These are phyloP conservation scores for Nigrospora oryzae DNA, from an alignment of 2,329 filamentous ascomycete species.

Conservation along the genomic window DNA sequence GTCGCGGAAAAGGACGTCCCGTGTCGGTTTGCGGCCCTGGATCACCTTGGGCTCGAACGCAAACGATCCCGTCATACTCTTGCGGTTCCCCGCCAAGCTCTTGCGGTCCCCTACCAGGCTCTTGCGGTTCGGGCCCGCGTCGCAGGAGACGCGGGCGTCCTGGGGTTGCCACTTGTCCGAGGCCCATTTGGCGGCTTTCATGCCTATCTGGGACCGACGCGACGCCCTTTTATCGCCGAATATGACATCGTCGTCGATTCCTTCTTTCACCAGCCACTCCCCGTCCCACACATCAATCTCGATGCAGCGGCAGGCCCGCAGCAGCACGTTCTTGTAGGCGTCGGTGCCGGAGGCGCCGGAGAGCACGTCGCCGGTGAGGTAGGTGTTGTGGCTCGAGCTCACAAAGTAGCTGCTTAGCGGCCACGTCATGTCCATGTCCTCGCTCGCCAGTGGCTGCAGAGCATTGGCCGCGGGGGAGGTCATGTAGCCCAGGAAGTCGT, in stretches of 20 bases:
- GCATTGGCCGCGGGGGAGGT: constrained; percentile 36
- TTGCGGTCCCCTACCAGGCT: constrained; percentile 41
- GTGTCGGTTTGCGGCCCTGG: constrained; percentile 85
- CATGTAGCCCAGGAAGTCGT: constrained; percentile 45
- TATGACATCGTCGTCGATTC: constrained; percentile 36
- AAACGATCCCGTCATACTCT: constrained; percentile 51
- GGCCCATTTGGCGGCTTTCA: too few species aligned
- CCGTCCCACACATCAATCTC: constrained; percentile 96
- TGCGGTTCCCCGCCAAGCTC: constrained; percentile 50
- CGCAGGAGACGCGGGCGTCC: constrained; percentile 39
- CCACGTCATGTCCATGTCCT: constrained; percentile 51
- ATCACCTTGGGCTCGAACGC: constrained; percentile 65
- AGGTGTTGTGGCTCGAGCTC: constrained; percentile 92
- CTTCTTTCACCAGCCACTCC: constrained; percentile 61
- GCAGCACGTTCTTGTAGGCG: constrained; percentile 75
- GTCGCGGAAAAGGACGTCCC: constrained; percentile 75
- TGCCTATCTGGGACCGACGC: too few species aligned
- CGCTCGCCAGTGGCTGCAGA: constrained; percentile 23
- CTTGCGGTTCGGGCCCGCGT: constrained; percentile 1
- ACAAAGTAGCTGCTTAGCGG: constrained; percentile 89
- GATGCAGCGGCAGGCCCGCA: constrained; percentile 80
- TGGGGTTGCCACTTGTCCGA: constrained; percentile 22
- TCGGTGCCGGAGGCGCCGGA: constrained; percentile 79
- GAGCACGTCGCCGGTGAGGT: constrained; percentile 81
- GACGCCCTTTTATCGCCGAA: too few species aligned